Percentiles rank a stretch among this genome's conserved stretches.
These are phyloP conservation scores for Syzygium jambos DNA, from an alignment of 345 rosid genomes.

Conservation along the genomic window DNA sequence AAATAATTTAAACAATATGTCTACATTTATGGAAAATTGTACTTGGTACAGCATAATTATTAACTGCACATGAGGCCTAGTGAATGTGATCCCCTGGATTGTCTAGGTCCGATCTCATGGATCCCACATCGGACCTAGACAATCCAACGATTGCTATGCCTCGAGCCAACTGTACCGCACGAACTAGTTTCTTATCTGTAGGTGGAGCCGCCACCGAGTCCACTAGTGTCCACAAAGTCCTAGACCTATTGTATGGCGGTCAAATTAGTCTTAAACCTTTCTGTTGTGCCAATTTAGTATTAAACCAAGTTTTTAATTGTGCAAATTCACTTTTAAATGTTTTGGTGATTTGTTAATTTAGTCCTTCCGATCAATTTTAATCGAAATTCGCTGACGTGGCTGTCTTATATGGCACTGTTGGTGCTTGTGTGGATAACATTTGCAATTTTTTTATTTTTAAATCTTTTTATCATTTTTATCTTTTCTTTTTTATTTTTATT, in stretches of 20 bases:
- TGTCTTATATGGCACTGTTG: too few relatives aligned
- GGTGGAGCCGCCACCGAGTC: neutral
- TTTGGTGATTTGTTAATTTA: too few relatives aligned
- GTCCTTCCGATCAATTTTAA: too few relatives aligned
- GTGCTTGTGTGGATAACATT: too few relatives aligned
- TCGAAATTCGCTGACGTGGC: too few relatives aligned
- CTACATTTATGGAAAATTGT: neutral
- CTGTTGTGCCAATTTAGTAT: too few relatives aligned
- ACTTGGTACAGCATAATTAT: neutral
- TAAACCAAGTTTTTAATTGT: too few relatives aligned
- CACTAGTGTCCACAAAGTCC: neutral
- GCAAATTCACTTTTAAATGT: too few relatives aligned
- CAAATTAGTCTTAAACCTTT: too few relatives aligned
- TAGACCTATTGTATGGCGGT: accelerated
- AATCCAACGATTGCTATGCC: neutral
- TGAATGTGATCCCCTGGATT: neutral
- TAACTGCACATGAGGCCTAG: neutral
- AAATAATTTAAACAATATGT: neutral
- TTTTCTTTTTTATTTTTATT: too few relatives aligned
- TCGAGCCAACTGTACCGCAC: neutral
- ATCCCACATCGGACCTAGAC: neutral
- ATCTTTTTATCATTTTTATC: too few relatives aligned
- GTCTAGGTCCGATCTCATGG: neutral
- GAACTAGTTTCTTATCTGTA: neutral
- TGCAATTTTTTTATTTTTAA: too few relatives aligned